Conservation (phyloP, 371 early-diverging fungal genomes). For the Batkoa obscura region DNA sequence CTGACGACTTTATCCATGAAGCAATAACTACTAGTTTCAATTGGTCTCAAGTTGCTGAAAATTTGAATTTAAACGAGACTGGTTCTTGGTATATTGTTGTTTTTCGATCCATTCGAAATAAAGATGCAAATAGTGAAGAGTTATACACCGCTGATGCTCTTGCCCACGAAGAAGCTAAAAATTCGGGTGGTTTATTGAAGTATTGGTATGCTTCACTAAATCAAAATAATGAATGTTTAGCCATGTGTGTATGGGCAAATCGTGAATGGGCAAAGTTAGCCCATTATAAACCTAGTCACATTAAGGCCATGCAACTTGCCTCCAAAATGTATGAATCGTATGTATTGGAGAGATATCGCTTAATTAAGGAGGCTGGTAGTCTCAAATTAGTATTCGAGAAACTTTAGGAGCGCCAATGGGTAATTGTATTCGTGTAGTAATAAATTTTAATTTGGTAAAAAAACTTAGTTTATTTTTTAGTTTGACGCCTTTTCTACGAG, state of each 20-base stretch:
- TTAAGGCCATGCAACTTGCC: background rate
- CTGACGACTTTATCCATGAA: background rate
- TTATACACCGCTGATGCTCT: constrained; percentile 20
- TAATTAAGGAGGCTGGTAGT: constrained; percentile 5
- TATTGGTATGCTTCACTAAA: constrained; percentile 30
- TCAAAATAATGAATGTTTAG: constrained; percentile 20
- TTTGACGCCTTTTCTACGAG: too few species aligned
- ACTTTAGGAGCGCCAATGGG: too few species aligned
- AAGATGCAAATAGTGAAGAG: constrained; percentile 13
- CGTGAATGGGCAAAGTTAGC: constrained; percentile 20
- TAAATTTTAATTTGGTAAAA: too few species aligned
- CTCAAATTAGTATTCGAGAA: too few species aligned
- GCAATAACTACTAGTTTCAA: background rate
- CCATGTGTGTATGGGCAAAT: constrained; percentile 27
- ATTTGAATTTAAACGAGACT: constrained; percentile 4
- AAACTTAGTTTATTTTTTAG: too few species aligned
- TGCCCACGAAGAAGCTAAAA: constrained; percentile 23
- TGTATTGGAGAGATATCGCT: background rate
- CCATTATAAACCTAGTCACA: constrained; percentile 18
- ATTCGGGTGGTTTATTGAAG: constrained; percentile 24
- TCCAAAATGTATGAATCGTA: background rate
- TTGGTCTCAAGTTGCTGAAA: constrained; percentile 8
- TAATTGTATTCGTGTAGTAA: too few species aligned
- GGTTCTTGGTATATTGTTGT: constrained; percentile 24
- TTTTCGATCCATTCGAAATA: constrained; percentile 21